Evolutionary conservation across 2,329 filamentous ascomycete genomes (phyloP).

Genomic region (Davidsoniella eucalypti): DNA sequence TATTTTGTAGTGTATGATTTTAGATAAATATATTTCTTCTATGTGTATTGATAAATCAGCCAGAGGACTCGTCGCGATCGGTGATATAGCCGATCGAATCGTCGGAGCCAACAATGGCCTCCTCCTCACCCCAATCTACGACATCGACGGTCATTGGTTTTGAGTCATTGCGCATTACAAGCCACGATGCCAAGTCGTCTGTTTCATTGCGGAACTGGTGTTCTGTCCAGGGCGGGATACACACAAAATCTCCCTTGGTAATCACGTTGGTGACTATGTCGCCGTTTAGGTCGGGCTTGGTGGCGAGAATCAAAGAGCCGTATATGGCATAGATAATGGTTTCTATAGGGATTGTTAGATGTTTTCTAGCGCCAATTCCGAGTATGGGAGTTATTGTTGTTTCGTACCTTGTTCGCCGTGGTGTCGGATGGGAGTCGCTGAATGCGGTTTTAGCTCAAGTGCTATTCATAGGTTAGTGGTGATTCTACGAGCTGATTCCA

Average conservation of each 20-base stretch:
- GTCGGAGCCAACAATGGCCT: slow-evolving; percentile 18
- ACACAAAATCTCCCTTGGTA: slow-evolving; percentile 48
- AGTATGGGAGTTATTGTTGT: not conserved
- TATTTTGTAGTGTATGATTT: too few relatives aligned
- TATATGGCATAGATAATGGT: slow-evolving; percentile 50
- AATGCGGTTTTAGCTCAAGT: slow-evolving; percentile 39
- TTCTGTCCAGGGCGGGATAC: slow-evolving; percentile 53
- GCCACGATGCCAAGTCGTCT: slow-evolving; percentile 44
- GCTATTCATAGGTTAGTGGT: slow-evolving; percentile 16
- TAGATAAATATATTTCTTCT: too few relatives aligned
- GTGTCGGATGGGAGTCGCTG: slow-evolving; percentile 47
- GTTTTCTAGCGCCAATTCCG: not conserved
- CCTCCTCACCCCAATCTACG: slow-evolving; percentile 41
- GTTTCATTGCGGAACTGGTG: slow-evolving; percentile 54
- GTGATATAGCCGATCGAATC: not conserved
- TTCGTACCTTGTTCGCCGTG: slow-evolving; percentile 47
- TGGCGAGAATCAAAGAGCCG: slow-evolving; percentile 45
- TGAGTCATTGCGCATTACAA: slow-evolving; percentile 45
- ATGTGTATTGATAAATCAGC: too few relatives aligned
- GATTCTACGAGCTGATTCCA: not conserved
- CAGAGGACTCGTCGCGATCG: too few relatives aligned
- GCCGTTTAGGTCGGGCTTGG: slow-evolving; percentile 34
- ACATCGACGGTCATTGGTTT: slow-evolving; percentile 46
- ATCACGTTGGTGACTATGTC: slow-evolving; percentile 38
- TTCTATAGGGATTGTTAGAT: slow-evolving; percentile 26